These are phyloP conservation scores for Usnea hakonensis DNA, from an alignment of 495 filamentous ascomycete genomes.

Conservation along the genomic window DNA sequence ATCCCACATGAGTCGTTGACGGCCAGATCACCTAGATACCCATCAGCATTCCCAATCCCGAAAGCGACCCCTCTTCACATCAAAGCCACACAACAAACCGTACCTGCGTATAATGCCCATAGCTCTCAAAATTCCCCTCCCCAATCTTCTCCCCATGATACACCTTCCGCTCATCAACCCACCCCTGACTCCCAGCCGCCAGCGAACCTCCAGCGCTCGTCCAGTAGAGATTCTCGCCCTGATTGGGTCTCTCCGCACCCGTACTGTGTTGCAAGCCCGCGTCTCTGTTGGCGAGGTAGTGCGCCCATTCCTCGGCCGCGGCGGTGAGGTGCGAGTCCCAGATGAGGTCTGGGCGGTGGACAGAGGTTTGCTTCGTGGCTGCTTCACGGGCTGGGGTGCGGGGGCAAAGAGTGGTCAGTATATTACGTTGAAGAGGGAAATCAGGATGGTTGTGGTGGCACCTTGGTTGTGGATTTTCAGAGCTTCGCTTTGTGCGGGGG, in stretches of 20 bases:
- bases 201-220: slow-evolving; percentile 10
- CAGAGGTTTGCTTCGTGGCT: background rate
- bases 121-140: slow-evolving; percentile 29
- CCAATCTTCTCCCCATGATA: slow-evolving; percentile 36
- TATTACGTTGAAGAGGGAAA: background rate
- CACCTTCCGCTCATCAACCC: slow-evolving; percentile 31
- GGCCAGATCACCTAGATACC: slow-evolving; percentile 28
- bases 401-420: background rate
- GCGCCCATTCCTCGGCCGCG: slow-evolving; percentile 29
- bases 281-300: slow-evolving; percentile 27
- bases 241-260: slow-evolving; percentile 26
- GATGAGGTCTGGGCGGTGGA: slow-evolving; percentile 22
- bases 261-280: slow-evolving; percentile 30
- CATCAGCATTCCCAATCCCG: background rate
- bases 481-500: slow-evolving; percentile 2
- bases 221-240: slow-evolving; percentile 38
- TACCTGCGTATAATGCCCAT: slow-evolving; percentile 36
- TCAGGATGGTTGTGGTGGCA: background rate
- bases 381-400: slow-evolving; percentile 8
- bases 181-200: slow-evolving; percentile 17
- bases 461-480: slow-evolving; percentile 15
- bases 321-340: slow-evolving; percentile 33
- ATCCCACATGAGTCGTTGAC: slow-evolving; percentile 31
- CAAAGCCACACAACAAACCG: slow-evolving; percentile 19
- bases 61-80: too few relatives aligned